These are phyloP conservation scores for Syncephalastrum monosporum DNA, from an alignment of 371 early-diverging fungal species.

Conservation along the genomic window DNA sequence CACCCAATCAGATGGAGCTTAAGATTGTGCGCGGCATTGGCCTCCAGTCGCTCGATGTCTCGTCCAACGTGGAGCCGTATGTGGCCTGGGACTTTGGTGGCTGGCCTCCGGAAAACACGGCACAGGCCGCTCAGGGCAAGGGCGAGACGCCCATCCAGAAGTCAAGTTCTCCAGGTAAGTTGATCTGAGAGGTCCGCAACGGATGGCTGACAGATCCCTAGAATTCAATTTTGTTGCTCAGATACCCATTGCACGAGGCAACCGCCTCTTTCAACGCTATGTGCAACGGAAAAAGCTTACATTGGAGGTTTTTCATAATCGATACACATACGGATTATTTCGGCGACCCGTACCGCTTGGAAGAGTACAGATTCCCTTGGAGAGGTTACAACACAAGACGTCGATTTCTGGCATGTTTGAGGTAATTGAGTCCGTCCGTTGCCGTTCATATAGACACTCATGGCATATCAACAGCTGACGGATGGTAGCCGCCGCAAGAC, in stretches of 20 bases:
- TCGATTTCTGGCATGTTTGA: constrained; percentile 68
- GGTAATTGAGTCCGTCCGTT: constrained; percentile 41
- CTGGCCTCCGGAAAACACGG: constrained; percentile 68
- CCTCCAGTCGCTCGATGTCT: constrained; percentile 54
- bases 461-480: constrained; percentile 42
- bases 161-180: constrained; percentile 49
- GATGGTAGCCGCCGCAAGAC: constrained; percentile 65
- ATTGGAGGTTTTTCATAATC: constrained; percentile 69
- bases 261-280: constrained; percentile 60
- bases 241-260: constrained; percentile 64
- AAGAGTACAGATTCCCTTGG: constrained; percentile 56
- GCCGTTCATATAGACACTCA: not conserved
- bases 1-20: constrained; percentile 67
- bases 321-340: constrained; percentile 58
- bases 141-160: constrained; percentile 63
- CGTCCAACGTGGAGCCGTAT: constrained; percentile 61
- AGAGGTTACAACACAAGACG: constrained; percentile 56
- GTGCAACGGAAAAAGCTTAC: constrained; percentile 67
- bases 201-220: constrained; percentile 6
- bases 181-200: not conserved
- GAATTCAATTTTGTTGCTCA: constrained; percentile 58
- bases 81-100: constrained; percentile 72
- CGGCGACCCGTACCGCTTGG: constrained; percentile 65
- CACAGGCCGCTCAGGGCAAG: constrained; percentile 55
- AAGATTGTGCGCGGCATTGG: constrained; percentile 55